A percentile compares a stretch with the other conserved stretches of the same genome.
Evolutionary conservation across 1,284 basidiomycete genomes (phyloP).

Genomic region (Marasmius sp.): DNA sequence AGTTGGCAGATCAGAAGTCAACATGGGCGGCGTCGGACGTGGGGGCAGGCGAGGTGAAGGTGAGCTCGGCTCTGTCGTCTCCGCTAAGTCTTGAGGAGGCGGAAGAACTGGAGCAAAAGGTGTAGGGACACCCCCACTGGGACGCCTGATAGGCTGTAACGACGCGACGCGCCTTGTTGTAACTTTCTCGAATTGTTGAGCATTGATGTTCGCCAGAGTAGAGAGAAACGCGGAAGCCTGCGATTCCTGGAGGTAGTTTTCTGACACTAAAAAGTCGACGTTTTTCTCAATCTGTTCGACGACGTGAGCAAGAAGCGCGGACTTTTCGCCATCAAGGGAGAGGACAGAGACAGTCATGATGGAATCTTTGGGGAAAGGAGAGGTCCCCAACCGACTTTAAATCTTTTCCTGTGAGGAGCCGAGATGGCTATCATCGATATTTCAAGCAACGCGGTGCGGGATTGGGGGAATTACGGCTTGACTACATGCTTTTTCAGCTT

Average conservation of each 20-base stretch:
- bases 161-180: neutral
- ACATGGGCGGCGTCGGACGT: neutral
- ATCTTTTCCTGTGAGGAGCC: neutral
- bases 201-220: neutral
- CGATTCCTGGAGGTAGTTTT: neutral
- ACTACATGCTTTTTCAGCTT: too few species aligned
- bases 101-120: neutral
- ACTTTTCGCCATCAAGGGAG: neutral
- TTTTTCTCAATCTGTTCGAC: neutral
- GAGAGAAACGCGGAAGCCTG: neutral
- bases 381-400: neutral
- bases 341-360: neutral
- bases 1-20: neutral
- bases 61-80: neutral
- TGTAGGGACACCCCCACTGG: neutral
- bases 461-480: too few species aligned
- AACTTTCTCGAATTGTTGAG: neutral
- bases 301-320: neutral
- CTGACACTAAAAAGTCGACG: neutral
- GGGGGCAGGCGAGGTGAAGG: neutral
- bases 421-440: too few species aligned
- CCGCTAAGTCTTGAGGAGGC: neutral
- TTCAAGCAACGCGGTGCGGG: too few species aligned
- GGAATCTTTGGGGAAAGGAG: neutral
- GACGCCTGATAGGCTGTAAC: neutral